A percentile compares a stretch with the other conserved stretches of the same genome.
Evolutionary conservation across 1,139 yeast species (phyloP).

Genomic region (Saccharomycopsis hybrid): DNA sequence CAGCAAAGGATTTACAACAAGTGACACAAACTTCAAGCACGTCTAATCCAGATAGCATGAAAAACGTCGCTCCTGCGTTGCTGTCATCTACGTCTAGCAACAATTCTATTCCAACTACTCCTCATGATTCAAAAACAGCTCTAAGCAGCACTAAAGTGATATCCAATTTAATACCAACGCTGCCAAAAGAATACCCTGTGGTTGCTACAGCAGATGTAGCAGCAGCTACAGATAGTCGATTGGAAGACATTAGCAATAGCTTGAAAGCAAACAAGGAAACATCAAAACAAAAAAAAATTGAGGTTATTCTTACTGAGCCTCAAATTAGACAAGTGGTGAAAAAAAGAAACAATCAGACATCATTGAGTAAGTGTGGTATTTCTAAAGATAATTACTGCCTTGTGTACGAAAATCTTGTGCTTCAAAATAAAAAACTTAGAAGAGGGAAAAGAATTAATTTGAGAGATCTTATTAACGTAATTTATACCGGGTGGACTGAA

Average conservation of each 20-base stretch:
- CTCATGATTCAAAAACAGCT: not conserved
- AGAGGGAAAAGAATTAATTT: conserved; percentile 46
- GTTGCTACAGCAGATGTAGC: too few relatives aligned
- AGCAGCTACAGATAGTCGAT: too few relatives aligned
- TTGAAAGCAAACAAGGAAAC: not conserved
- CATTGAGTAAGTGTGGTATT: conserved; percentile 21
- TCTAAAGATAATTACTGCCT: conserved; percentile 43
- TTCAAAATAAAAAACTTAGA: conserved; percentile 50
- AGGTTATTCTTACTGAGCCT: conserved; percentile 6
- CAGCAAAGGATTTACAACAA: too few relatives aligned
- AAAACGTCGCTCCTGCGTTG: conserved; percentile 1
- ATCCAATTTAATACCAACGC: too few relatives aligned
- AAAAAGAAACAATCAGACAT: conserved; percentile 3
- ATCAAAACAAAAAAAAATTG: conserved; percentile 1
- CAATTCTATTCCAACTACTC: conserved; percentile 5
- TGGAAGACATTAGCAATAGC: too few relatives aligned
- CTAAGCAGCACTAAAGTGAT: not conserved
- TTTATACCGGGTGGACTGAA: conserved; percentile 66
- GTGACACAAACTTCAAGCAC: too few relatives aligned
- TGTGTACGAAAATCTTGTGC: conserved; percentile 51
- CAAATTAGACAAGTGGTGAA: conserved; percentile 12
- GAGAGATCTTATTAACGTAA: conserved; percentile 50
- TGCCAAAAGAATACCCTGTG: too few relatives aligned
- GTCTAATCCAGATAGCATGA: too few relatives aligned
- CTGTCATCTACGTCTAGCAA: conserved; percentile 2